Evolutionary conservation across 78 protist species (phyloP), one percentile per base, ranked within the genome.

Genomic region (Dictyostelium firmibasis): DNA sequence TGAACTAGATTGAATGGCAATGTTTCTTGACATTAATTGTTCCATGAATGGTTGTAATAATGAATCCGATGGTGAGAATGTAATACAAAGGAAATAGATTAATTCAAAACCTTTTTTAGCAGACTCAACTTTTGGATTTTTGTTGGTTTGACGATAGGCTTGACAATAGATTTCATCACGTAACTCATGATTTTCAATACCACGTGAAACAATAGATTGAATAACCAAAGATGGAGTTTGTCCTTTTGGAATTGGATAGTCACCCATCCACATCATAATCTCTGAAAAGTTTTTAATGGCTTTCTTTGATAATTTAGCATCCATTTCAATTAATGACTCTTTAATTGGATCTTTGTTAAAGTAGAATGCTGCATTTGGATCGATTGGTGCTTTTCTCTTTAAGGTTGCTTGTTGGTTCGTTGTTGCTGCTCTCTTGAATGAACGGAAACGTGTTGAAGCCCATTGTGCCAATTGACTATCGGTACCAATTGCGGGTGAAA

Each of bases 141-240:
- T 35, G 64, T 85, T 93, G 84, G 96, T 93, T 74, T 93, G 96
- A 85, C 92, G 91, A 83, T 86, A 81, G 44, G 67, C 86, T 64
- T 93, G 96, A n/a, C 89, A 79, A 83, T 77, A 93, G 62, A 93
- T 53, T 82, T 93, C 96, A 74, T 93, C 96, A n/a, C 96, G 41
- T 14, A 93, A 25, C 2, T 93, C 96, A 62, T 78, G 88, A 31
- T n/a, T 18, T 47, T 60, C 53, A 47, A 89, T 31, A 70, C 94
- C 94, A 36, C 70, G 35, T 27, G 77, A 27, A 35, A 81, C 27
- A 25, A 89, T 81, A 10, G 57, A 44, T 81, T 89, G 94, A 33
- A 85, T 76, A 2, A 81, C 60, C 4, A 31, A 47, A 4, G 77
- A 29, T 16, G 53, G 10, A 2, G 31, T 67, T 33, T 83, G 29